Conservation (phyloP, 805 yeast genomes). For the Saccharomycopsis selenospora region DNA sequence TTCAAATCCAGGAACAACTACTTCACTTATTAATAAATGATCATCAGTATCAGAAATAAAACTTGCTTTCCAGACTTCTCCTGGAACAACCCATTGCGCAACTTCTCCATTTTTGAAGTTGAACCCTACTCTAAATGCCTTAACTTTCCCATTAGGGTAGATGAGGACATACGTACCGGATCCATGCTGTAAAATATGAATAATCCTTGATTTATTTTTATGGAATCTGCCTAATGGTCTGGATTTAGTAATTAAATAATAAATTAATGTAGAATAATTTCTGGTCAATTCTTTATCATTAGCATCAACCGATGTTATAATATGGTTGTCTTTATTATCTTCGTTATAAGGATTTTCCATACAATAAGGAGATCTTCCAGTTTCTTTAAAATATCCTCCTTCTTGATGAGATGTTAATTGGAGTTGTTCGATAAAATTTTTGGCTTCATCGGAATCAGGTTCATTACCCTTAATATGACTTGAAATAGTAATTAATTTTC, state of each 20-base stretch:
- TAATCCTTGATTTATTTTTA: conserved; percentile 43
- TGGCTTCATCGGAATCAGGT: not conserved
- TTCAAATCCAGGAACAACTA: conserved; percentile 58
- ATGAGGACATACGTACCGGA: conserved; percentile 48
- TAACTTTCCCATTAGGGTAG: conserved; percentile 43
- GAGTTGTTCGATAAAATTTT: conserved; percentile 31
- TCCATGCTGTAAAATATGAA: conserved; percentile 49
- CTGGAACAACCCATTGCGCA: conserved; percentile 59
- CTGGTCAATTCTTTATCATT: conserved; percentile 25
- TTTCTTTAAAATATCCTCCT: conserved; percentile 52
- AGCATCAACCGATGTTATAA: conserved; percentile 4
- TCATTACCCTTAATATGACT: not conserved
- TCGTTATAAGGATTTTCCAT: conserved; percentile 34
- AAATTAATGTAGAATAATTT: conserved; percentile 44
- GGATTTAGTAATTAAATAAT: conserved; percentile 44
- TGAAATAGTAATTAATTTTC: not conserved
- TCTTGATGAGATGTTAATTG: conserved; percentile 40
- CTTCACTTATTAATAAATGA: conserved; percentile 44
- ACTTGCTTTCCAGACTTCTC: conserved; percentile 51
- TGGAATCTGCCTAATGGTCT: conserved; percentile 47
- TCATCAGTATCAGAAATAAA: conserved; percentile 40
- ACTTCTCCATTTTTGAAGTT: conserved; percentile 40
- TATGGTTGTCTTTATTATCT: conserved; percentile 5
- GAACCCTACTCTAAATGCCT: conserved; percentile 48
- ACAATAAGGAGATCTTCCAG: conserved; percentile 42